phyloP scores from a whole-genome alignment of 1,284 basidiomycete genomes.

The Pterulicium gracile region DNA sequence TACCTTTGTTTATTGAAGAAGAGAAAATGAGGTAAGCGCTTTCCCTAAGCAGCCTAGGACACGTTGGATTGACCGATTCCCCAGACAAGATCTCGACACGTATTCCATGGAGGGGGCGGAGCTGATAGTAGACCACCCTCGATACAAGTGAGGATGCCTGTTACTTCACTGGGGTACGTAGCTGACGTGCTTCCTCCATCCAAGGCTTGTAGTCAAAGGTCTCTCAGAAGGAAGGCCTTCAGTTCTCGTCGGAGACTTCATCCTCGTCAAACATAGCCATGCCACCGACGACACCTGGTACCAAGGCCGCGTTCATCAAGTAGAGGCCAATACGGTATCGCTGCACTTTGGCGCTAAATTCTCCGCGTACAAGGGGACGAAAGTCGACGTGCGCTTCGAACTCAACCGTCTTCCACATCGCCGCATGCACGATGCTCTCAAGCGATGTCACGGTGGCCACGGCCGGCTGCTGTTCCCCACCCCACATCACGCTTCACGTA shows the following conservation, averaged over 20 bases:
- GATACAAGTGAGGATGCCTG: conserved; percentile 24
- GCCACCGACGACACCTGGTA: conserved; percentile 27
- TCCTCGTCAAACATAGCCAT: conserved; percentile 27
- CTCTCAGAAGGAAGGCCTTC: conserved; percentile 38
- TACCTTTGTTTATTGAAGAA: conserved; percentile 35
- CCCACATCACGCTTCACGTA: conserved; percentile 17
- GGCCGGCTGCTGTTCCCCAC: conserved; percentile 35
- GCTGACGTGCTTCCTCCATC: conserved; percentile 4
- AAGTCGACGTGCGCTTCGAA: conserved; percentile 38
- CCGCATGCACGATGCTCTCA: conserved; percentile 38
- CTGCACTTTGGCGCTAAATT: conserved; percentile 34
- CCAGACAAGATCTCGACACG: conserved; percentile 31
- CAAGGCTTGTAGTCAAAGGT: conserved; percentile 34
- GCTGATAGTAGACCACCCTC: conserved; percentile 22
- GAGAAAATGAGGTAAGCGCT: conserved; percentile 28
- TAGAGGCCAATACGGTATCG: conserved; percentile 26
- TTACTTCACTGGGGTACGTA: conserved; percentile 1
- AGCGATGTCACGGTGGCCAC: conserved; percentile 11
- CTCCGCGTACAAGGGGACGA: conserved; percentile 26
- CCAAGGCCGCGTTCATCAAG: conserved; percentile 38
- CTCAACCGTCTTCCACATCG: conserved; percentile 37
- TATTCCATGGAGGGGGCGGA: conserved; percentile 29
- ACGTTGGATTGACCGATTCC: conserved; percentile 2
- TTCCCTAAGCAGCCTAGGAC: conserved; percentile 3
- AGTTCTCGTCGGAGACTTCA: conserved; percentile 40